A percentile compares a stretch with the other conserved stretches of the same genome.
Evolutionary conservation across 331 rosid genomes (phyloP).

Genomic region (Pyracantha coccinea): DNA sequence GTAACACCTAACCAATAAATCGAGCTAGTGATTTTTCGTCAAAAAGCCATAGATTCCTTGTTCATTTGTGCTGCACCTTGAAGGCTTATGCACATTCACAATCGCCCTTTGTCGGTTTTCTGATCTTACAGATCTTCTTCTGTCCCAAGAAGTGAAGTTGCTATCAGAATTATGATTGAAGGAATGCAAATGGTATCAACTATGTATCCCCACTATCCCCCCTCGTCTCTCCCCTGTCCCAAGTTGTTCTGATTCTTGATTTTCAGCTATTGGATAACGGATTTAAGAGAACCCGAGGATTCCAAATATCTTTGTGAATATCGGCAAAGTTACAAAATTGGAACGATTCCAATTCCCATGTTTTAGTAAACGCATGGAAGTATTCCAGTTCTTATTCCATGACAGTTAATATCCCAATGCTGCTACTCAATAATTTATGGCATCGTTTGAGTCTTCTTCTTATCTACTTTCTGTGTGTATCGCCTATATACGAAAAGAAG

Average conservation of each 20-base stretch:
- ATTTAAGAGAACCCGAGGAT: neutral
- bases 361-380: neutral
- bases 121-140: conserved; percentile 25
- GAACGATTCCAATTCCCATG: neutral
- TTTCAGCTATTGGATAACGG: neutral
- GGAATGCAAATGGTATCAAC: neutral
- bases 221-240: neutral
- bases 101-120: conserved; percentile 22
- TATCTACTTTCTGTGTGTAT: neutral
- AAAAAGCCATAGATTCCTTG: conserved; percentile 19
- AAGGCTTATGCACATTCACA: conserved; percentile 14
- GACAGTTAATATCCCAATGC: neutral
- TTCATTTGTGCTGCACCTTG: conserved; percentile 25
- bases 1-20: conserved; percentile 22
- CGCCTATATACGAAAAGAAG: neutral
- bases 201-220: neutral
- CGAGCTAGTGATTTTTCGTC: conserved; percentile 15
- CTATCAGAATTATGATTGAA: conserved; percentile 1
- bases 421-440: neutral
- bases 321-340: neutral
- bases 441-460: neutral
- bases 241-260: neutral
- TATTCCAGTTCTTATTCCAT: neutral
- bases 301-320: neutral
- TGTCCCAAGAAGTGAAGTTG: conserved; percentile 15